Evolutionary conservation across 345 rosid species (phyloP).

Genomic region (Excoecaria agallocha): DNA sequence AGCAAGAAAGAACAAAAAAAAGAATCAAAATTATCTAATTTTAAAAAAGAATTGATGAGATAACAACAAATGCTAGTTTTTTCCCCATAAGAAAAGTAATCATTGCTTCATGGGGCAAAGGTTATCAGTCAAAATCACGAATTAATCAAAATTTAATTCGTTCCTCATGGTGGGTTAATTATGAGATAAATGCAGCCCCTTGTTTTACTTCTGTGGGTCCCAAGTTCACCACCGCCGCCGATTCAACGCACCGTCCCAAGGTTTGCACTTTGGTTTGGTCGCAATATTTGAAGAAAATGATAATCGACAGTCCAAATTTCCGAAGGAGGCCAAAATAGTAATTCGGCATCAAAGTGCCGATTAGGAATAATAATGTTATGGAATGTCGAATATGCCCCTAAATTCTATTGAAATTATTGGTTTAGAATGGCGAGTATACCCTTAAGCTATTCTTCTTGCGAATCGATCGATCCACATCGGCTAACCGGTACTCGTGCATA

Average conservation of each 20-base stretch:
- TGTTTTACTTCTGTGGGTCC: background rate
- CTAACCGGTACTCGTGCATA: constrained; percentile 95
- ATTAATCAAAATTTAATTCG: background rate
- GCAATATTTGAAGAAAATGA: background rate
- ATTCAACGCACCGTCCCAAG: background rate
- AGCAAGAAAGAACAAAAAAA: background rate
- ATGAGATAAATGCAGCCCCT: background rate
- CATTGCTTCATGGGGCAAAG: background rate
- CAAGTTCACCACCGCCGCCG: background rate
- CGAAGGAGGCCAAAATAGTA: constrained; percentile 13
- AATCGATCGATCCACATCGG: constrained; percentile 82
- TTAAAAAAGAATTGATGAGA: background rate
- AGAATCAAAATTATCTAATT: background rate
- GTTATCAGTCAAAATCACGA: background rate
- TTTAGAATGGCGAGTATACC: constrained; percentile 37
- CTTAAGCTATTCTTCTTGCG: constrained; percentile 81
- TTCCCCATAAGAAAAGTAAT: background rate
- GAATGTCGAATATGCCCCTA: constrained; percentile 10
- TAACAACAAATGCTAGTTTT: constrained; percentile 25
- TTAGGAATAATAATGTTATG: background rate
- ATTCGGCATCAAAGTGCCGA: constrained; percentile 1
- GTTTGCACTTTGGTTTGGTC: background rate
- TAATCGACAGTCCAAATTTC: background rate
- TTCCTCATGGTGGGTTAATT: background rate
- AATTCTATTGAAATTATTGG: background rate